Evolutionary conservation across 208 protist species (phyloP).

Genomic region (Trypanosoma lewisi): DNA sequence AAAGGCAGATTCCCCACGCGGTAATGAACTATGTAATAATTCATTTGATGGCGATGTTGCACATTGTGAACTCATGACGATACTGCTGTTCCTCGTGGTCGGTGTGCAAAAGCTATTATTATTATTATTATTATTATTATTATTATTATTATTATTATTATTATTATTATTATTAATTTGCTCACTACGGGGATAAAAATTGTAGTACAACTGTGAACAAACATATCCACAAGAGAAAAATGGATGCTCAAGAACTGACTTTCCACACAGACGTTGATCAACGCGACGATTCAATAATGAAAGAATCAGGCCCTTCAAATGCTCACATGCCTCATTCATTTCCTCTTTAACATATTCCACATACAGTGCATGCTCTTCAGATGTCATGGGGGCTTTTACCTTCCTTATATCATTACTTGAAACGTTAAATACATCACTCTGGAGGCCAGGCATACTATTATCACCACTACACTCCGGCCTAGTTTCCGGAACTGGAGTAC

Average conservation of each 20-base stretch:
- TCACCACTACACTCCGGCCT: no score
- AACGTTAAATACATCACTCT: background rate
- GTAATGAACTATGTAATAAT: background rate
- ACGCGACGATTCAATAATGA: constrained; percentile 53
- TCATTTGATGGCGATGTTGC: background rate
- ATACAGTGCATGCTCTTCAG: constrained; percentile 35
- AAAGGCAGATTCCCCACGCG: background rate
- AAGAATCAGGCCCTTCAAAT: constrained; percentile 65
- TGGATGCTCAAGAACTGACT: constrained; percentile 75
- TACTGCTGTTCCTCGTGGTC: background rate
- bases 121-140: background rate
- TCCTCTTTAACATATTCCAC: constrained; percentile 35
- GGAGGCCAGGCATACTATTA: background rate
- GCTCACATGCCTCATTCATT: constrained; percentile 53
- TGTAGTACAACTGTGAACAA: constrained; percentile 73
- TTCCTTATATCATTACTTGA: background rate
- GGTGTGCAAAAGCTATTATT: background rate
- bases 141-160: background rate
- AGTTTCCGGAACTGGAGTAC: no score
- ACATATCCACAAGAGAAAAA: constrained; percentile 85
- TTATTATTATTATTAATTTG: background rate
- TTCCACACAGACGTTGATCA: constrained; percentile 59
- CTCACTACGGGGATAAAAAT: background rate
- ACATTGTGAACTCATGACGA: background rate
- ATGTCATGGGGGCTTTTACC: background rate